phyloP scores from a whole-genome alignment of 2,329 filamentous ascomycete genomes.

The Phialophora verrucosa region DNA sequence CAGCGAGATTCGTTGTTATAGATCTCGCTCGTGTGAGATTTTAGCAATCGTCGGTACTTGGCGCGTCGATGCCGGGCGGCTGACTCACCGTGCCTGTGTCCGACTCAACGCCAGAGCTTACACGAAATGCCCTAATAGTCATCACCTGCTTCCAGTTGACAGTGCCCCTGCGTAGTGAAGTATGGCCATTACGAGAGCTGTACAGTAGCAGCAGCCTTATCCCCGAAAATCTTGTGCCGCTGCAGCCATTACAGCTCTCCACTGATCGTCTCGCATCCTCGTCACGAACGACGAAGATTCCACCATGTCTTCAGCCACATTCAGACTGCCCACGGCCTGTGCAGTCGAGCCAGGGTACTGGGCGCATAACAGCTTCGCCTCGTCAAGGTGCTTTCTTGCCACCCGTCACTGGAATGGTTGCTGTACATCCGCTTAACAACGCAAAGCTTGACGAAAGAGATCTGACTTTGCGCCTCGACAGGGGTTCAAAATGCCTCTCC shows the following conservation, averaged over 20 bases:
- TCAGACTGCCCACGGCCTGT: no score
- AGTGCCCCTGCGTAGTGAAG: no score
- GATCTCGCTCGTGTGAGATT: slow-evolving; percentile 7
- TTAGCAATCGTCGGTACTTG: not conserved
- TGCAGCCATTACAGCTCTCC: slow-evolving; percentile 56
- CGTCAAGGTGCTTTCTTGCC: not conserved
- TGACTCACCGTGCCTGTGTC: not conserved
- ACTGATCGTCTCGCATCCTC: slow-evolving; percentile 58
- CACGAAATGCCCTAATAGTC: not conserved
- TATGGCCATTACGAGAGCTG: slow-evolving; percentile 56
- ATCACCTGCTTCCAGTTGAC: not conserved
- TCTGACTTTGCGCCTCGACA: no score
- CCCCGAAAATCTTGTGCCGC: slow-evolving; percentile 59
- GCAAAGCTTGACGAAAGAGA: no score
- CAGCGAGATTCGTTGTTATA: not conserved
- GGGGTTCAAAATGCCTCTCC: no score
- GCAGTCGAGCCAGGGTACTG: slow-evolving; percentile 12
- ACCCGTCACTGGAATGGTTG: no score
- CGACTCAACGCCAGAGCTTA: not conserved
- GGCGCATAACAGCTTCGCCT: not conserved
- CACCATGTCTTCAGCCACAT: no score
- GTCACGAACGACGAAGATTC: slow-evolving; percentile 61
- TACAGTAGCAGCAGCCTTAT: slow-evolving; percentile 64
- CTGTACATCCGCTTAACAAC: no score
- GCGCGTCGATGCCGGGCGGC: not conserved